Conservation (phyloP, 2,329 filamentous ascomycete genomes). For the Lachnellula cervina region DNA sequence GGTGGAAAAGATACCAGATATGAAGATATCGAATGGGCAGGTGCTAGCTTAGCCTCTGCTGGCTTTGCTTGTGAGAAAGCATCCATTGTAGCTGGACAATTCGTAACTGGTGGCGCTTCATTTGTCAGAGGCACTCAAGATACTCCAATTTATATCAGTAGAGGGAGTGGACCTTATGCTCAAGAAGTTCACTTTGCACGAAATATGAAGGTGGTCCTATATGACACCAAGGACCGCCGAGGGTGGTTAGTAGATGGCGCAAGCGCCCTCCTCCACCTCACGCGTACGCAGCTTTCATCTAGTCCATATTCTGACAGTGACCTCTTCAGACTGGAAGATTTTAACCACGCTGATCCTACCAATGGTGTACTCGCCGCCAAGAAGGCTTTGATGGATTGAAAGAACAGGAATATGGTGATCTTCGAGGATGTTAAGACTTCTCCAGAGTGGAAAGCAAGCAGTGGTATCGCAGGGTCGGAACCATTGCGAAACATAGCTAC, state of each 20-base stretch:
- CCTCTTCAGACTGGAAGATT: neutral
- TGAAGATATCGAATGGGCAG: neutral
- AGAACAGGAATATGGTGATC: neutral
- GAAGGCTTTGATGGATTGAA: neutral
- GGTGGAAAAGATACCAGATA: neutral
- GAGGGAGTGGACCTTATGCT: neutral
- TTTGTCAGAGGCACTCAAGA: constrained; percentile 2
- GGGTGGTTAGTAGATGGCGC: constrained; percentile 13
- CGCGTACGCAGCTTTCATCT: constrained; percentile 2
- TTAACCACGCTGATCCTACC: neutral
- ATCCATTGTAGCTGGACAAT: neutral
- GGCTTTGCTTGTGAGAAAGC: neutral
- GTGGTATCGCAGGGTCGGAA: neutral
- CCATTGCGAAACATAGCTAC: neutral
- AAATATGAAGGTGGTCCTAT: constrained; percentile 5
- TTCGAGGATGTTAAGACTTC: neutral
- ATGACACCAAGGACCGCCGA: constrained; percentile 2
- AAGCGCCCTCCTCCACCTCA: constrained; percentile 11
- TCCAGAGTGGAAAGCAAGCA: neutral
- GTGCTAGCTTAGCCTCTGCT: neutral
- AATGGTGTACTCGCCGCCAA: neutral
- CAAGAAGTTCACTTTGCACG: neutral
- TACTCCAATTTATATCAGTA: neutral
- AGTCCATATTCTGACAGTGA: neutral
- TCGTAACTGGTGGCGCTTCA: neutral